Conservation (phyloP, 1,139 yeast species). For the Magnusiomyces tetraspermus region DNA sequence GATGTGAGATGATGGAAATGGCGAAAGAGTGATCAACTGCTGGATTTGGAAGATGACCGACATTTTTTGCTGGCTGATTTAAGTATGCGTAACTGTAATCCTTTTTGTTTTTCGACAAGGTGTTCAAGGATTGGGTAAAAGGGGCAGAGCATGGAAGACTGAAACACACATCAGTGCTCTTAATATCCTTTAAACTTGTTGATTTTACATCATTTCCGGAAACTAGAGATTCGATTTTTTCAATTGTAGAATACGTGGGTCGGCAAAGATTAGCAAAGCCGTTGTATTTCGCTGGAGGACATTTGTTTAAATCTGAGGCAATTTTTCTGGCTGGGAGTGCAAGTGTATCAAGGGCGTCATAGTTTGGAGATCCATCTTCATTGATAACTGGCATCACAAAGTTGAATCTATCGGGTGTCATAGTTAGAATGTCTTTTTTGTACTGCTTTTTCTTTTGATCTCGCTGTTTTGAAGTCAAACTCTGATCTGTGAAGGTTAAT, state of each 20-base stretch:
- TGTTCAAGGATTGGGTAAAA: not conserved
- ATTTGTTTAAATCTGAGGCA: constrained; percentile 20
- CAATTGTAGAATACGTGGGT: not conserved
- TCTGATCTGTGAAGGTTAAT: not conserved
- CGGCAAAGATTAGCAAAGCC: not conserved
- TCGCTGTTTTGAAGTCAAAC: not conserved
- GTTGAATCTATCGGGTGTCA: not conserved
- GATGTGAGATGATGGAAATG: constrained; percentile 6
- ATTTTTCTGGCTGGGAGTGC: constrained; percentile 20
- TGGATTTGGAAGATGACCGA: constrained; percentile 5
- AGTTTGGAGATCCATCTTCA: constrained; percentile 14
- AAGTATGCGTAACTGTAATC: not conserved
- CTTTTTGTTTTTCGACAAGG: not conserved
- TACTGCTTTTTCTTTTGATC: not conserved
- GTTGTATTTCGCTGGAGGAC: constrained; percentile 16
- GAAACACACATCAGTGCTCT: constrained; percentile 6
- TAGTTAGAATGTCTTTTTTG: not conserved
- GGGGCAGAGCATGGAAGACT: not conserved
- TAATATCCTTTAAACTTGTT: not conserved
- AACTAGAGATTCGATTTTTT: not conserved
- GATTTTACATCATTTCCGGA: not conserved
- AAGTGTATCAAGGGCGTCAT: constrained; percentile 10
- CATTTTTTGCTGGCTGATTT: not conserved
- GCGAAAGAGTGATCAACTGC: not conserved
- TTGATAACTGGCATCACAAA: constrained; percentile 18